Evolutionary conservation across 2,329 filamentous ascomycete species (phyloP), one percentile per base, ranked within the genome.

Genomic region (Botrytis porri): DNA sequence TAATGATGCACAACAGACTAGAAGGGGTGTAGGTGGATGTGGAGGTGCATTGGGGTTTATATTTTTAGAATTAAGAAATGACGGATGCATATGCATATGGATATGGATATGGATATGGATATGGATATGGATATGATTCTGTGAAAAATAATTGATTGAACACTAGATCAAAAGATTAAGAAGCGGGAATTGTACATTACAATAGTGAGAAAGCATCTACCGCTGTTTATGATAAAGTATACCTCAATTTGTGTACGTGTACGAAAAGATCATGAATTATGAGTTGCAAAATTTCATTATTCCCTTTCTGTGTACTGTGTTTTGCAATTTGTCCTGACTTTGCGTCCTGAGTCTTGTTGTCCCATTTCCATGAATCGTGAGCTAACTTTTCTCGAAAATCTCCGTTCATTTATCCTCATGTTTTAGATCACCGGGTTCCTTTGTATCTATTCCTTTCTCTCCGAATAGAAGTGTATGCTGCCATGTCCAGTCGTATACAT

Each of bases 171-270:
- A 32, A 29, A 29, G 6, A 9, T 29, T 29, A 32, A 29, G n/a
- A 18, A 3, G 2, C 14, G 3, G 14, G 14, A 29, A 18, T 18
- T 29, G 16, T 57, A 0, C n/a, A 4, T 1, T 9, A 29, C n/a
- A 57, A 29, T 1, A 29, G n/a, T 16, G 14, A 4, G 1, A 57
- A 18, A 16, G 14, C 0, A 2, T 57, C 18, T 8, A 18, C 0
- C 6, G n/a, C 18, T 9, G 0, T 29, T 57, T 57, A 8, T 29
- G n/a, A 29, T 57, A 57, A 18, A 16, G 7, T 7, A 54, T 3
- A 16, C n/a, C 25, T 54, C 48, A 54, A 54, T 54, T 54, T n/a
- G 2, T n/a, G 12, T n/a, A 54, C 16, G 0, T 54, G 12, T 3
- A n/a, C 14, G 3, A 12, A 54, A 0, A 7, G 3, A 54, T n/a